Conservation (phyloP, 768 basidiomycete species). For the Tricholoma matsutake region DNA sequence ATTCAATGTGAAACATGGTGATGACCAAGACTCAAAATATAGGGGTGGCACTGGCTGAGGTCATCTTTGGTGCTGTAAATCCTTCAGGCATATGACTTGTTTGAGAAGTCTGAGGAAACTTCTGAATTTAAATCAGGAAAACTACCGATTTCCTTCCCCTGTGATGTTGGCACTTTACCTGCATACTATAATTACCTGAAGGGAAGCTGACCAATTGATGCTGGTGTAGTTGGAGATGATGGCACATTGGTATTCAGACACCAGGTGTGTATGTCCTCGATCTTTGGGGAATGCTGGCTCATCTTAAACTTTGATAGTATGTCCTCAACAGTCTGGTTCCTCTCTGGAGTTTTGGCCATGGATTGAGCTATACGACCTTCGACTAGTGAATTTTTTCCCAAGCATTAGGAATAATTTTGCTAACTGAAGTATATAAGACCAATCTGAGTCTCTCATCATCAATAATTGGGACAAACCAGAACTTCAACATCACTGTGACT, state of each 20-base stretch:
- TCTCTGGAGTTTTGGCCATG: conserved; percentile 65
- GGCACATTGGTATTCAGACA: conserved; percentile 56
- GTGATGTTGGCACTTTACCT: conserved; percentile 58
- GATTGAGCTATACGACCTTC: conserved; percentile 63
- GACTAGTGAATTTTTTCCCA: conserved; percentile 42
- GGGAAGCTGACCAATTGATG: conserved; percentile 51
- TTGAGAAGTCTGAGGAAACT: not conserved
- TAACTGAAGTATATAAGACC: conserved; percentile 33
- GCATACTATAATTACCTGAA: conserved; percentile 72
- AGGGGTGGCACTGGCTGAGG: conserved; percentile 58
- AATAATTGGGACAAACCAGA: conserved; percentile 41
- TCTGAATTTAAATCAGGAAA: conserved; percentile 39
- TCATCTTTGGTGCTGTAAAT: conserved; percentile 65
- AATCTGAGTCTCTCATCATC: conserved; percentile 43
- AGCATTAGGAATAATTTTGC: not conserved
- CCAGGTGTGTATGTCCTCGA: conserved; percentile 32
- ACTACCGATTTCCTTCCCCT: conserved; percentile 65
- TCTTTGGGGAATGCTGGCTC: not conserved
- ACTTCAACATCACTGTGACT: conserved; percentile 59
- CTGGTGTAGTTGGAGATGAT: conserved; percentile 48
- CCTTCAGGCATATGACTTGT: conserved; percentile 49
- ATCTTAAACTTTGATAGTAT: conserved; percentile 35
- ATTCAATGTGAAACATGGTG: not conserved
- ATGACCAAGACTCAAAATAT: not conserved
- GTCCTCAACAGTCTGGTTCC: conserved; percentile 57